These are phyloP conservation scores for Monilinia fructicola DNA, from an alignment of 2,329 filamentous ascomycete genomes.

Conservation along the genomic window DNA sequence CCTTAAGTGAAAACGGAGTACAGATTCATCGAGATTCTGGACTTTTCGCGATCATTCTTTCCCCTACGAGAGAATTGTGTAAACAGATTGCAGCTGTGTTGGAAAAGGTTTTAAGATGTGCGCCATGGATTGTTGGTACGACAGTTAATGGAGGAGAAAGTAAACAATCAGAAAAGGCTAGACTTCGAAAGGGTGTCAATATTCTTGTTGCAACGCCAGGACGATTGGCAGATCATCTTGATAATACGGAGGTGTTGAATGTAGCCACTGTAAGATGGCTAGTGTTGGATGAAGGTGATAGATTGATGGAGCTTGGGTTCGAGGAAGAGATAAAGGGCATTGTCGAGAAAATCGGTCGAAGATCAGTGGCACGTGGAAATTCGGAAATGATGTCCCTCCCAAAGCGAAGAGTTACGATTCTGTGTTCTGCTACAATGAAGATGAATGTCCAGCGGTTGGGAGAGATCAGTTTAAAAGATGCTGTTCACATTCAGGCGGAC, in stretches of 20 bases:
- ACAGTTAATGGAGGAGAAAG: conserved; percentile 72
- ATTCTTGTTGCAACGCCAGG: conserved; percentile 95
- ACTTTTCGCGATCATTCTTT: conserved; percentile 89
- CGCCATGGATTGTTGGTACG: conserved; percentile 90
- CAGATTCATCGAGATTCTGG: conserved; percentile 80
- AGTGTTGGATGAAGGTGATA: conserved; percentile 91
- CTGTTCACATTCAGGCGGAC: conserved; percentile 78
- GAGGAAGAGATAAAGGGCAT: conserved; percentile 91
- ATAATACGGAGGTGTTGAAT: conserved; percentile 86
- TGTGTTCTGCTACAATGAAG: conserved; percentile 97
- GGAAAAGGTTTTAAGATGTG: conserved; percentile 81
- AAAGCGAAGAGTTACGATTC: conserved; percentile 75
- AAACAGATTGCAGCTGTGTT: conserved; percentile 90
- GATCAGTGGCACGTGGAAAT: conserved; percentile 60
- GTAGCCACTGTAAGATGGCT: conserved; percentile 90
- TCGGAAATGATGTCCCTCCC: conserved; percentile 63
- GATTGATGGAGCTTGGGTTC: conserved; percentile 97
- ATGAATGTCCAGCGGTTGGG: conserved; percentile 93
- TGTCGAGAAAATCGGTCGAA: conserved; percentile 72
- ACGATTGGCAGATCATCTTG: conserved; percentile 84
- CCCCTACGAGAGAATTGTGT: conserved; percentile 89
- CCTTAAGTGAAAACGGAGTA: conserved; percentile 59
- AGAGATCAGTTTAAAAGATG: conserved; percentile 92
- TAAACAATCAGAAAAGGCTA: conserved; percentile 83
- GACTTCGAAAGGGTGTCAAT: conserved; percentile 89